These are phyloP conservation scores for Westerdykella sp. DNA, from an alignment of 2,329 filamentous ascomycete genomes.

Conservation along the genomic window DNA sequence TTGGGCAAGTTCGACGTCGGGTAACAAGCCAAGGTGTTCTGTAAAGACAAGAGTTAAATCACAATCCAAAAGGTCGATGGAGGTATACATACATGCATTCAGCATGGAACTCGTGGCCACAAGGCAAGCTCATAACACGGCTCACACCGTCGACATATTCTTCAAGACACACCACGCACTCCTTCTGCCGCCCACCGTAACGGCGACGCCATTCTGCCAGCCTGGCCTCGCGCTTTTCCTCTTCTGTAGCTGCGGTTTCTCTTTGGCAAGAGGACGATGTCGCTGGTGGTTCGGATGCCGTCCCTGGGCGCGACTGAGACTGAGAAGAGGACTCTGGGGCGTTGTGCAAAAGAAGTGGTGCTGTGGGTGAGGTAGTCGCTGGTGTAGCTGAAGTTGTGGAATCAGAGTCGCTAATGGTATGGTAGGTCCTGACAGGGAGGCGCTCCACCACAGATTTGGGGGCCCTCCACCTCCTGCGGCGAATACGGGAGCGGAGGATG, in stretches of 20 bases:
- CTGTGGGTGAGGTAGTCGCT: slow-evolving; percentile 62
- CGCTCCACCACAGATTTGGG: slow-evolving; percentile 93
- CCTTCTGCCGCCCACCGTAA: slow-evolving; percentile 62
- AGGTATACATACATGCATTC: slow-evolving; percentile 84
- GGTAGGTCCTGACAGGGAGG: slow-evolving; percentile 91
- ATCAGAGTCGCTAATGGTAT: slow-evolving; percentile 63
- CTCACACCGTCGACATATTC: slow-evolving; percentile 94
- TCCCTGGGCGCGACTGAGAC: slow-evolving; percentile 30
- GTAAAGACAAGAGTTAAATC: slow-evolving; percentile 17
- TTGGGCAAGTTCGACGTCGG: slow-evolving; percentile 90
- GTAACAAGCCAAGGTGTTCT: slow-evolving; percentile 97
- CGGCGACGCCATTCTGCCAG: slow-evolving; percentile 50
- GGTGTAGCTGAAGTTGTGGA: slow-evolving; percentile 58
- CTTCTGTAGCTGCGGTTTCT: slow-evolving; percentile 33
- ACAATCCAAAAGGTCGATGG: slow-evolving; percentile 2
- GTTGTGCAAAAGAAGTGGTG: slow-evolving; percentile 63
- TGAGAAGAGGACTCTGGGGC: not conserved
- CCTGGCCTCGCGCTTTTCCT: slow-evolving; percentile 49
- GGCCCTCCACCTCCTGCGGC: slow-evolving; percentile 87
- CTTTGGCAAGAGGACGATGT: slow-evolving; percentile 25
- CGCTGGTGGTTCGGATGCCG: slow-evolving; percentile 54
- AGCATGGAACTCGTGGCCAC: slow-evolving; percentile 94
- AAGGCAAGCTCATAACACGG: slow-evolving; percentile 92
- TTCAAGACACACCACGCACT: slow-evolving; percentile 94
- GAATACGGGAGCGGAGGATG: slow-evolving; percentile 79